phyloP scores from a whole-genome alignment of 306 rosid species.

The Neltuma alba region DNA sequence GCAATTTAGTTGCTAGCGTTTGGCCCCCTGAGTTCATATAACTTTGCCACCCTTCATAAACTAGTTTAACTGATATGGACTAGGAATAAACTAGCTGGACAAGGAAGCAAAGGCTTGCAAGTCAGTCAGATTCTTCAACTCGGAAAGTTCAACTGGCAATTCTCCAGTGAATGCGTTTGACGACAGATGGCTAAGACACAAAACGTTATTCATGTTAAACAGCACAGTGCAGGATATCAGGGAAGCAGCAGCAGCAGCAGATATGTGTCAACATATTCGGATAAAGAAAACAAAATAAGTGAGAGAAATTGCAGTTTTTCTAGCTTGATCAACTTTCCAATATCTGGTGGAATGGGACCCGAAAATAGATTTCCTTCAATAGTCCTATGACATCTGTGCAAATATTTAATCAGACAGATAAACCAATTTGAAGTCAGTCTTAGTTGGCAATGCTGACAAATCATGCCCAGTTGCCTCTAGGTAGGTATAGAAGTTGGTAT shows the following conservation, averaged over 20 bases:
- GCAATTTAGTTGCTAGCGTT: background rate
- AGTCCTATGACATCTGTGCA: background rate
- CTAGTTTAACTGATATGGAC: background rate
- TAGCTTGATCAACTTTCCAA: background rate
- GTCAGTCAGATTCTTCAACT: background rate
- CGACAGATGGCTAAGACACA: background rate
- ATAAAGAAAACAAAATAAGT: background rate
- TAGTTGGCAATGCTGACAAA: too few relatives aligned
- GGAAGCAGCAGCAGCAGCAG: background rate
- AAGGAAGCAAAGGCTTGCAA: background rate
- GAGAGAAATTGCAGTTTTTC: background rate
- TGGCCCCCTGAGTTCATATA: background rate
- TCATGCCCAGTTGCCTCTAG: too few relatives aligned
- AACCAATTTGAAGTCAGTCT: background rate
- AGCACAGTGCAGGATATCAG: background rate
- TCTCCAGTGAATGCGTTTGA: conserved; percentile 5
- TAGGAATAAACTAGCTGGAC: background rate
- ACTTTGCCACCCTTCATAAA: background rate
- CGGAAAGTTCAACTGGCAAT: background rate
- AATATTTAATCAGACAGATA: background rate
- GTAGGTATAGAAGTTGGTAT: too few relatives aligned
- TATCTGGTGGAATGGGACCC: background rate
- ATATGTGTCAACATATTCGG: background rate
- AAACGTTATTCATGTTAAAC: background rate
- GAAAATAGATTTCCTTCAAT: background rate